A percentile compares a stretch with the other conserved stretches of the same genome.
Conservation (phyloP, 1,284 basidiomycete species). For the Microbotryomycetes sp. region DNA sequence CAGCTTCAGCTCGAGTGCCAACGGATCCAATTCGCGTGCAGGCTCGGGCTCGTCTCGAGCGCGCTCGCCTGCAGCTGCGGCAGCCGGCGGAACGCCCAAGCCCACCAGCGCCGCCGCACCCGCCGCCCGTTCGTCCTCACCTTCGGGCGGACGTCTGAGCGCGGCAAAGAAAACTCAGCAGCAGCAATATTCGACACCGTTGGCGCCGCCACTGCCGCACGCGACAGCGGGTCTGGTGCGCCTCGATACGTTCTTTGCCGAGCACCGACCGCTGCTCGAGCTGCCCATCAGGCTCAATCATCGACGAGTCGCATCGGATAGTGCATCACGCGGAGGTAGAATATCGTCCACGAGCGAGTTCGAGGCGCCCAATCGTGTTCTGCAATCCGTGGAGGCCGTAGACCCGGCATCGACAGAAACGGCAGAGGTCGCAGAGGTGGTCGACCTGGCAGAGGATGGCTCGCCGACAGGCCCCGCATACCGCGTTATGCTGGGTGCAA, state of each 20-base stretch:
- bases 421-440: conserved; percentile 17
- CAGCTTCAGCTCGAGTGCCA: not conserved
- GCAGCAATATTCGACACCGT: not conserved
- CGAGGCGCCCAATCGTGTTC: not conserved
- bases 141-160: not conserved
- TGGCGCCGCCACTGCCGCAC: conserved; percentile 12
- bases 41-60: not conserved
- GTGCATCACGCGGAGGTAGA: not conserved
- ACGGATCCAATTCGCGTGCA: not conserved
- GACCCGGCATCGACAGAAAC: not conserved
- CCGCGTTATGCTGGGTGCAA: conserved; percentile 6
- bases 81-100: no score
- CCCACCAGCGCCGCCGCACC: not conserved
- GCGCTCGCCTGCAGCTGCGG: not conserved
- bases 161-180: not conserved
- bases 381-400: not conserved
- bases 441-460: conserved; percentile 25
- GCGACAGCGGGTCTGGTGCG: conserved; percentile 18
- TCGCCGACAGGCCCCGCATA: conserved; percentile 15
- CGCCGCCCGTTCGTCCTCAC: not conserved
- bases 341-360: not conserved
- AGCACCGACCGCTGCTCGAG: conserved; percentile 29
- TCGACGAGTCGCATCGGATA: conserved; percentile 6
- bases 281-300: conserved; percentile 21
- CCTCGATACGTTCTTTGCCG: conserved; percentile 27